Conservation (phyloP, 2,329 filamentous ascomycete genomes). For the Aspergillus tanneri region DNA sequence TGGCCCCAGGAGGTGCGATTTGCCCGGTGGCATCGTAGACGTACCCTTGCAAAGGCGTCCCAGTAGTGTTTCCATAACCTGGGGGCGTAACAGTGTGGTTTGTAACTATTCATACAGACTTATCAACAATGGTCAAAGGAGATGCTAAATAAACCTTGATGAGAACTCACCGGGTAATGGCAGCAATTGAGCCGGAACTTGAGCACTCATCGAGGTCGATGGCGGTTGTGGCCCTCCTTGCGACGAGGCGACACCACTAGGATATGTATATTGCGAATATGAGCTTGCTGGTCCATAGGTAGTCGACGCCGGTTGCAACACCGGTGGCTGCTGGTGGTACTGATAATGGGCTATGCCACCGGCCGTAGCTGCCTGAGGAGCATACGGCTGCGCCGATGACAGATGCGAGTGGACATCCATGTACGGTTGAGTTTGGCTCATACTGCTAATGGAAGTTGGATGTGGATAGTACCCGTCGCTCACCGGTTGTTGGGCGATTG, state of each 20-base stretch:
- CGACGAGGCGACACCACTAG: slow-evolving; percentile 78
- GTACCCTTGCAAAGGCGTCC: slow-evolving; percentile 46
- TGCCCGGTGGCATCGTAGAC: slow-evolving; percentile 86
- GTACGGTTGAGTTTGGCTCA: slow-evolving; percentile 80
- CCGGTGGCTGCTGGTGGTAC: slow-evolving; percentile 67
- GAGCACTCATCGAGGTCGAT: slow-evolving; percentile 66
- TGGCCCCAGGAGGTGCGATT: slow-evolving; percentile 87
- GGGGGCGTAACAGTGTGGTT: slow-evolving; percentile 36
- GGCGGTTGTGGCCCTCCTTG: slow-evolving; percentile 66
- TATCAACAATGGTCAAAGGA: not conserved
- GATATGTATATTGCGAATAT: slow-evolving; percentile 71
- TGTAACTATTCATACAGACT: slow-evolving; percentile 31
- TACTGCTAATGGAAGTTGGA: slow-evolving; percentile 50
- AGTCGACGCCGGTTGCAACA: slow-evolving; percentile 69
- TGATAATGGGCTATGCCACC: slow-evolving; percentile 73
- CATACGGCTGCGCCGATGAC: slow-evolving; percentile 71
- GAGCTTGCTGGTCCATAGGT: slow-evolving; percentile 63
- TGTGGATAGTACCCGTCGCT: slow-evolving; percentile 45
- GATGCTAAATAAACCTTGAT: no score
- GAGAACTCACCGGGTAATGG: slow-evolving; percentile 59
- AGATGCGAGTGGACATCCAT: slow-evolving; percentile 85
- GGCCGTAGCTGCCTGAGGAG: slow-evolving; percentile 74
- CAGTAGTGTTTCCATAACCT: slow-evolving; percentile 41
- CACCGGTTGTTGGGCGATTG: slow-evolving; percentile 33
- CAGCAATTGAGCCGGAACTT: slow-evolving; percentile 68